A percentile compares a stretch with the other conserved stretches of the same genome.
Evolutionary conservation across 108 stramenopile species (phyloP).

Genomic region (Aurantiochytrium sp.): DNA sequence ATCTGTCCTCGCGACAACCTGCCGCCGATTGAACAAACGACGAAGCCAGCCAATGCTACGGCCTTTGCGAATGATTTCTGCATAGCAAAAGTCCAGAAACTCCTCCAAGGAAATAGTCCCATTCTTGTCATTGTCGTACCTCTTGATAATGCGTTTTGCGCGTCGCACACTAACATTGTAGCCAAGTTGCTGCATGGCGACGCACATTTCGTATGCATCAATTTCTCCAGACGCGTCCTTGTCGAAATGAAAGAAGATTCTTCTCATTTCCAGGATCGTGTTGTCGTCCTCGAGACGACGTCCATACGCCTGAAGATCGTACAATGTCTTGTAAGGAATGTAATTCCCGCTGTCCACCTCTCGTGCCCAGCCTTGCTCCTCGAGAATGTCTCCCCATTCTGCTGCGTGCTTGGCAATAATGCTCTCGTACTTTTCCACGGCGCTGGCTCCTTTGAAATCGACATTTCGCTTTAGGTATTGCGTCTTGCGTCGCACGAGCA

Average conservation of each 20-base stretch:
- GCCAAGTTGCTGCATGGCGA: neutral
- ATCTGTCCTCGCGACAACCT: neutral
- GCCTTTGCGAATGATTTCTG: neutral
- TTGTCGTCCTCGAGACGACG: neutral
- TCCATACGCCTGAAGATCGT: neutral
- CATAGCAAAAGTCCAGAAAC: conserved; percentile 6
- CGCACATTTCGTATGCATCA: conserved; percentile 38
- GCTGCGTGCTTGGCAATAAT: neutral
- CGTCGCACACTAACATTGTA: neutral
- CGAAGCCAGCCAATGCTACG: neutral
- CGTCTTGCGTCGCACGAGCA: neutral
- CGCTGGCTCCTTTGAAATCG: neutral
- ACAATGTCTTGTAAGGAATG: neutral
- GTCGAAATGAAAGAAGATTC: conserved; percentile 49
- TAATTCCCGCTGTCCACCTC: neutral
- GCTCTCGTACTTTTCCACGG: neutral
- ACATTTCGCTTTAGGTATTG: neutral
- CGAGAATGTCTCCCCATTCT: neutral
- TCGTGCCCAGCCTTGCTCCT: neutral
- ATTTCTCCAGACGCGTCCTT: conserved; percentile 37
- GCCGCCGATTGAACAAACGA: neutral
- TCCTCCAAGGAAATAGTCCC: neutral
- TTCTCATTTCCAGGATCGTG: conserved; percentile 41
- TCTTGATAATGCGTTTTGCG: neutral
- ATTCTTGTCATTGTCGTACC: neutral